Evolutionary conservation across 208 protist species (phyloP).

Genomic region (Wallacemonas sp.): DNA sequence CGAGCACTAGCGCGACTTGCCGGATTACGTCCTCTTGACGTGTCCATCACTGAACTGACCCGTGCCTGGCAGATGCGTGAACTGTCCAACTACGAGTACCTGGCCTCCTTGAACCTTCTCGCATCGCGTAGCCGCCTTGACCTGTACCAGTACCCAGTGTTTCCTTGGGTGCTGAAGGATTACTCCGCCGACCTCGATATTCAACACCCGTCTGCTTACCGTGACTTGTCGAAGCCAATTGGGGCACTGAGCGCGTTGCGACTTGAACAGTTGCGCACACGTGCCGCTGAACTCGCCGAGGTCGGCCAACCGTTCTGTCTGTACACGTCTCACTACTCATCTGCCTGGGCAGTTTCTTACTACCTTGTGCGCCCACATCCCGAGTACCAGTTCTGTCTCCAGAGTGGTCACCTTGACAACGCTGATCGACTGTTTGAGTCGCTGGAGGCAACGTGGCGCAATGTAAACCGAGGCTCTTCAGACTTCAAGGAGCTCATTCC

Average conservation of each 20-base stretch:
- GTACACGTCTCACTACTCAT: constrained; percentile 96
- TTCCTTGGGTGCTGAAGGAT: constrained; percentile 93
- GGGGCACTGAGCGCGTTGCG: constrained; percentile 82
- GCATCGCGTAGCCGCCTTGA: constrained; percentile 46
- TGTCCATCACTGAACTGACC: constrained; percentile 14
- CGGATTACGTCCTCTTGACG: constrained; percentile 16
- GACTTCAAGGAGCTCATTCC: constrained; percentile 96
- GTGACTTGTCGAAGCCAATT: constrained; percentile 93
- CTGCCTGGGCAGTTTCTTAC: constrained; percentile 93
- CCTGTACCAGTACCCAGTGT: constrained; percentile 88
- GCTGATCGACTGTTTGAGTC: constrained; percentile 93
- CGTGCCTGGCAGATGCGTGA: constrained; percentile 33
- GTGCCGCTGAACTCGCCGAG: constrained; percentile 34
- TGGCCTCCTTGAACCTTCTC: constrained; percentile 53
- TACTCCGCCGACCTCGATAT: constrained; percentile 82
- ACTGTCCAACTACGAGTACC: constrained; percentile 62
- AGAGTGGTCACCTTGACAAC: constrained; percentile 90
- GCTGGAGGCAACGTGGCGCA: constrained; percentile 80
- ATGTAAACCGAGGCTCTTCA: constrained; percentile 36
- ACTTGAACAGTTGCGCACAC: constrained; percentile 56
- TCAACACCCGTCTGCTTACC: constrained; percentile 44
- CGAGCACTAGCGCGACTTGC: constrained; percentile 20
- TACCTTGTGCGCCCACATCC: constrained; percentile 89
- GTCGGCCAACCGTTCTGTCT: constrained; percentile 56
- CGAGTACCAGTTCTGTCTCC: constrained; percentile 87